Conservation (phyloP, 2,329 filamentous ascomycete species). For the Paecilomyces variotii region DNA sequence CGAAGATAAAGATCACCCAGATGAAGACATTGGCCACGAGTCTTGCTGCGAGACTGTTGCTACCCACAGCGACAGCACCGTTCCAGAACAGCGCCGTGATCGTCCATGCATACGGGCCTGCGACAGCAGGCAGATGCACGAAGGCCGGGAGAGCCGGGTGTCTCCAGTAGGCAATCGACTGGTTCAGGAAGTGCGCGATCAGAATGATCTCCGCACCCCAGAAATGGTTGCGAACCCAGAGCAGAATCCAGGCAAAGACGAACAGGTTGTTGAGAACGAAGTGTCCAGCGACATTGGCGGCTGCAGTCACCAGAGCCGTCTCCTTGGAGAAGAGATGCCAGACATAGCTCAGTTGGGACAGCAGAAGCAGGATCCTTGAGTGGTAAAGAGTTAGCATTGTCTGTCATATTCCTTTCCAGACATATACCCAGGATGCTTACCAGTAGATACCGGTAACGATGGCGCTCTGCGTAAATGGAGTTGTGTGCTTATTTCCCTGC, state of each 20-base stretch:
- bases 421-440: constrained; percentile 35
- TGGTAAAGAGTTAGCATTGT: neutral
- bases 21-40: constrained; percentile 82
- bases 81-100: constrained; percentile 85
- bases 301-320: constrained; percentile 54
- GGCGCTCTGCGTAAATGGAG: constrained; percentile 68
- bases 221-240: constrained; percentile 72
- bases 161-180: constrained; percentile 71
- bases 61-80: constrained; percentile 72
- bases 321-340: constrained; percentile 66
- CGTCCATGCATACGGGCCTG: constrained; percentile 75
- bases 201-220: constrained; percentile 68
- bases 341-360: constrained; percentile 69
- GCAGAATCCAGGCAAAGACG: constrained; percentile 71
- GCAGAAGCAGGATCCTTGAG: constrained; percentile 60
- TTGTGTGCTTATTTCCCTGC: constrained; percentile 58
- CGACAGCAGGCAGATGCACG: constrained; percentile 68
- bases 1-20: constrained; percentile 73
- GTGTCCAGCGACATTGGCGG: constrained; percentile 71
- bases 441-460: constrained; percentile 64
- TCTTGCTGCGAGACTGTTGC: constrained; percentile 58
- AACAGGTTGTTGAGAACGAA: constrained; percentile 82
- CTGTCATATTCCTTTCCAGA: neutral
- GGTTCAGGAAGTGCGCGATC: constrained; percentile 73
- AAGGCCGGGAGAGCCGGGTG: constrained; percentile 63